Evolutionary conservation across 805 yeast genomes (phyloP), one percentile per base, ranked within the genome.

Genomic region (Nakazawaea laoshanensis): DNA sequence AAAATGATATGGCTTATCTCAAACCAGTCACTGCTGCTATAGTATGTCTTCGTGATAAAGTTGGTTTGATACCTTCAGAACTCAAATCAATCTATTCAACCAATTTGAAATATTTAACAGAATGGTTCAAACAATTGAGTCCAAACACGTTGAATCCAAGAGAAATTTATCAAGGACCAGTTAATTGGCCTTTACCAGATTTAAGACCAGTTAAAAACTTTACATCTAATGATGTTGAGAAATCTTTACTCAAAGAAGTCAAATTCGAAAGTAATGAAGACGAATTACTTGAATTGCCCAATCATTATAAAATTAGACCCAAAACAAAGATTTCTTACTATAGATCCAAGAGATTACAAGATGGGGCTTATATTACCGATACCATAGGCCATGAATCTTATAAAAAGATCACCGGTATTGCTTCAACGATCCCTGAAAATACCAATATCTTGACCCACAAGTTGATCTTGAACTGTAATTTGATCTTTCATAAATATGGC

Each of bases 11-110:
- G 20, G 62, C 64, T 16, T 71, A 72, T 42, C 59, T 86, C 27
- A 78, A 74, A 41, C 76, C 74, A 29, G 75, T 81, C 7, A 75
- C 88, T 1, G 84, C 95, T 1, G 86, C 94, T 1, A 67, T 81
- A 13, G 95, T 87, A 3, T 84, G 87, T 19, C 55, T 86, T 32
- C 61, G 95, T 45, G 94, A 82, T 42, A 67, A 77, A 38, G 86
- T 81, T 10, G 97, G 97, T 6, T 70, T 70, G 30, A 52, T 89
- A 27, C 92, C 95, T 2, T 79, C 86, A 0, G 92, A 78, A 46
- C 52, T 86, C 30, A 66, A 82, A 49, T 88, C 92, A 11, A 71
- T 83, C 14, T 85, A 80, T 52, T 63, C 73, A 24, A 78, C 77
- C 42, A 70, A 78, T 37, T 62, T 87, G 42, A 62, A 64, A 5